Evolutionary conservation across 1,139 yeast genomes (phyloP).

Genomic region (Meyerozyma guilliermondii): DNA sequence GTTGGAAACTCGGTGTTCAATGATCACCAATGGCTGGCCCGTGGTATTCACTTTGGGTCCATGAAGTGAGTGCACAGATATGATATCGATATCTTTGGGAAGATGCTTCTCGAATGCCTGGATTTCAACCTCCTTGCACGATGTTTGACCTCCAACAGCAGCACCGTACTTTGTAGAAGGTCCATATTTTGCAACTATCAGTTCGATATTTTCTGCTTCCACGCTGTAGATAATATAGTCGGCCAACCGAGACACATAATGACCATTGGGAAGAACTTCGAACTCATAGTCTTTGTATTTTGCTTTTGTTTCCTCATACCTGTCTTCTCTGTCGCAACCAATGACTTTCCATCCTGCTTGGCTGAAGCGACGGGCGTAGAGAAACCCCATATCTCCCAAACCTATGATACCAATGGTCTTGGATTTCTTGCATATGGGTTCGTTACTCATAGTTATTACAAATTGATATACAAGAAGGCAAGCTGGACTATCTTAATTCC

Average conservation of each 20-base stretch:
- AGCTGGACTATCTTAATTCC: too few species aligned
- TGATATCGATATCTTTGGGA: slow-evolving; percentile 76
- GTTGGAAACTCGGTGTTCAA: slow-evolving; percentile 64
- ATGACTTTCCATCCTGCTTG: slow-evolving; percentile 87
- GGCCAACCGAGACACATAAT: slow-evolving; percentile 69
- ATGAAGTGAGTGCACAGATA: slow-evolving; percentile 86
- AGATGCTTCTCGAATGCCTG: slow-evolving; percentile 71
- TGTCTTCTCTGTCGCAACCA: slow-evolving; percentile 83
- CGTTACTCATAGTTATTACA: background rate
- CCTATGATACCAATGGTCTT: slow-evolving; percentile 87
- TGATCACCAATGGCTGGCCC: slow-evolving; percentile 89
- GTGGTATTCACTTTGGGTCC: slow-evolving; percentile 87
- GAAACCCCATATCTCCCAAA: slow-evolving; percentile 91
- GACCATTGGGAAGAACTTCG: slow-evolving; percentile 67
- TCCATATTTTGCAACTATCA: slow-evolving; percentile 71
- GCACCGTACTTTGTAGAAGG: slow-evolving; percentile 85
- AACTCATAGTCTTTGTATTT: slow-evolving; percentile 44
- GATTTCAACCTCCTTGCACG: slow-evolving; percentile 90
- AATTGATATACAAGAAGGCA: background rate
- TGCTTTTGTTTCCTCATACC: slow-evolving; percentile 41
- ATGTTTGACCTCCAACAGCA: slow-evolving; percentile 96
- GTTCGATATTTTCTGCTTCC: slow-evolving; percentile 76
- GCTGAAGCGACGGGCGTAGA: slow-evolving; percentile 75
- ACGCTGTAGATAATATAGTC: slow-evolving; percentile 87
- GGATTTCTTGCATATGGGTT: slow-evolving; percentile 7